Percentiles rank a stretch among this genome's conserved stretches.
phyloP scores from a whole-genome alignment of 495 filamentous ascomycete genomes.

The Sordaria brevicollis region DNA sequence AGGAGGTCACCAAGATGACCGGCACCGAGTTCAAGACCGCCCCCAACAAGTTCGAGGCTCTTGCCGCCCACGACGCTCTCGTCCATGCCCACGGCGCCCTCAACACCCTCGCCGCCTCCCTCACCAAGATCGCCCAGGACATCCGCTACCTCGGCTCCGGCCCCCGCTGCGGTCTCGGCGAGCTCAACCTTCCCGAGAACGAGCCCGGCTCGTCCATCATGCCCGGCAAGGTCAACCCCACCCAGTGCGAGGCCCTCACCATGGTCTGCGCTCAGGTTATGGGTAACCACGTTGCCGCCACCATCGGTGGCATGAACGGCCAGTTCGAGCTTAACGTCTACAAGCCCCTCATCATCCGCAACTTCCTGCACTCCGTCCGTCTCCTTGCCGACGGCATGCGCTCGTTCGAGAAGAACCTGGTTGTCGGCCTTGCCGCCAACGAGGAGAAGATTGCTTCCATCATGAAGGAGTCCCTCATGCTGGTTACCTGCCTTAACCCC shows the following conservation, averaged over 20 bases:
- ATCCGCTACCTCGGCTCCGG: conserved; percentile 94
- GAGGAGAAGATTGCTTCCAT: conserved; percentile 79
- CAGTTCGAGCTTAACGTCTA: conserved; percentile 99
- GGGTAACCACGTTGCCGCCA: conserved; percentile 88
- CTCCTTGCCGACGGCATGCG: conserved; percentile 86
- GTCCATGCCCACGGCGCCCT: conserved; percentile 88
- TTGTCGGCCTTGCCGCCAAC: conserved; percentile 82
- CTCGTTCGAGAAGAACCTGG: conserved; percentile 88
- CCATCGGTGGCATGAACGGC: conserved; percentile 90
- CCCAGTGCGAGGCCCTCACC: conserved; percentile 93
- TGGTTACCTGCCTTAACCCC: conserved; percentile 96
- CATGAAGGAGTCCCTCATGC: conserved; percentile 88
- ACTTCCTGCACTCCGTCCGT: conserved; percentile 81
- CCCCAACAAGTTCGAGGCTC: conserved; percentile 97
- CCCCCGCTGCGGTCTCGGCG: conserved; percentile 88
- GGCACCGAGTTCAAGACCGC: conserved; percentile 90
- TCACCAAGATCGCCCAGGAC: conserved; percentile 98
- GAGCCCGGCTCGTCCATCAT: conserved; percentile 96
- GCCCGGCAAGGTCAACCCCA: conserved; percentile 99
- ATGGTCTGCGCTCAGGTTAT: conserved; percentile 98
- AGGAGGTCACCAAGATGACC: conserved; percentile 83
- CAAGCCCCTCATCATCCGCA: conserved; percentile 93
- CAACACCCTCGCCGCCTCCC: conserved; percentile 83
- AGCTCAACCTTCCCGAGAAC: conserved; percentile 90
- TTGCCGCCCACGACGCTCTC: conserved; percentile 94